Base-by-base conservation (phyloP, 352 stramenopile species). In the Chrysophaeum taylorii region DNA sequence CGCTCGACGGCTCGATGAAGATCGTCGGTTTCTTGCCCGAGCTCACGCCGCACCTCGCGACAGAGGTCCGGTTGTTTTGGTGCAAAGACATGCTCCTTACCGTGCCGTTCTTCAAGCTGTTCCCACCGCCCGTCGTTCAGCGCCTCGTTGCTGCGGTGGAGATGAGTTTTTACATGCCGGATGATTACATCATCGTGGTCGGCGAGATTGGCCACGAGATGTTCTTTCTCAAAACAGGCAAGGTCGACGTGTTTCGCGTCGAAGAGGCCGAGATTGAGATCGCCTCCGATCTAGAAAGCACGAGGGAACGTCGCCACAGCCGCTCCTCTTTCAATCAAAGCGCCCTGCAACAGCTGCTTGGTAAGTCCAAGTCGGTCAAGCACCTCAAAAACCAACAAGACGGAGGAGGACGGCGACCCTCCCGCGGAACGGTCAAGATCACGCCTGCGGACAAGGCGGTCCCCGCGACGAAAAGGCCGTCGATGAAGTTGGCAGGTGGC, bases 161-260 rank as follows among this genome's bases (percentile, higher is more conserved):
- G 36, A 50, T 70, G 27, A 50, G 64, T 31, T 29, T 70, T 9
- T 70, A 43, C 31, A 33, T 70, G 9, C 35, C 35, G 12, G 64
- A 50, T 16, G 64, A 70, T 50, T 70, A 57, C 35, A 61, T 70
- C 39, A 35, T 70, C 9, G 64, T 21, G 25, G 21, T 29, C 31
- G 64, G 35, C 0, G 64, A 70, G 29, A 42, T 64, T 23, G 64
- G 64, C 21, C 42, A 70, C 23, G 33, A 29, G 25, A 70, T 70
- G 64, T 70, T 64, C 64, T 70, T 70, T 50, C 60, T 70, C 38
- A 64, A 70, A 25, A 50, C 35, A 15, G 64, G 64, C 18, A 29
- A 61, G 35, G 60, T 42, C 64, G 64, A 70, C 15, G 64, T 70
- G 29, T 33, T 70, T 7, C n/a, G n/a, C n/a, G n/a, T n/a, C n/a